Conservation (phyloP, 306 rosid genomes). For the Acacia acuminata region DNA sequence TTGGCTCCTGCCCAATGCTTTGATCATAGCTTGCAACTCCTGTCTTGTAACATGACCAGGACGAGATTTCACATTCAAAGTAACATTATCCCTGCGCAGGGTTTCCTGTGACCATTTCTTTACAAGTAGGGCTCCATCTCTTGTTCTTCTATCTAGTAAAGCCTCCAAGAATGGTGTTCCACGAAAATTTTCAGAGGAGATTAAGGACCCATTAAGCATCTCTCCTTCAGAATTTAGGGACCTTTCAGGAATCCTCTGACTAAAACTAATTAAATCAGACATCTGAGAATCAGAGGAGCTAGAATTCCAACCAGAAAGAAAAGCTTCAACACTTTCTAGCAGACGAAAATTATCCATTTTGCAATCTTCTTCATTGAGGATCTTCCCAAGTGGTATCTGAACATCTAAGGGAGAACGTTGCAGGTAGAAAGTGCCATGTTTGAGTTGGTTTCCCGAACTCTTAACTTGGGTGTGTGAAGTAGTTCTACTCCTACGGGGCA, state of each 20-base stretch:
- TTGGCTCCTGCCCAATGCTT: slow-evolving; percentile 72
- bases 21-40: slow-evolving; percentile 76
- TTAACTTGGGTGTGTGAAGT: slow-evolving; percentile 51
- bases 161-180: slow-evolving; percentile 88
- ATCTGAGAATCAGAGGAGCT: slow-evolving; percentile 54
- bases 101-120: slow-evolving; percentile 97
- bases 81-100: slow-evolving; percentile 58
- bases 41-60: slow-evolving; percentile 61
- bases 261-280: slow-evolving; percentile 52
- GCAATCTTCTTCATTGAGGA: slow-evolving; percentile 60
- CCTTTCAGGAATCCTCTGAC: slow-evolving; percentile 53
- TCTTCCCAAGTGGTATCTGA: slow-evolving; percentile 72
- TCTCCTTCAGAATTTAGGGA: slow-evolving; percentile 42
- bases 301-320: slow-evolving; percentile 80
- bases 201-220: slow-evolving; percentile 65
- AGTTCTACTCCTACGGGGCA: slow-evolving; percentile 62
- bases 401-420: slow-evolving; percentile 77
- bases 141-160: slow-evolving; percentile 78
- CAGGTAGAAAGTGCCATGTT: slow-evolving; percentile 51
- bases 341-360: slow-evolving; percentile 51
- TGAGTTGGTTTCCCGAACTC: slow-evolving; percentile 56
- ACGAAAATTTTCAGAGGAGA: slow-evolving; percentile 71
- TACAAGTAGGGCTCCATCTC: slow-evolving; percentile 74
- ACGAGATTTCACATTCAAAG: slow-evolving; percentile 64
- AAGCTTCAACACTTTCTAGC: slow-evolving; percentile 70